Evolutionary conservation across 441 rosid genomes (phyloP), one percentile per base, ranked within the genome.

Genomic region (Gossypium aridum): DNA sequence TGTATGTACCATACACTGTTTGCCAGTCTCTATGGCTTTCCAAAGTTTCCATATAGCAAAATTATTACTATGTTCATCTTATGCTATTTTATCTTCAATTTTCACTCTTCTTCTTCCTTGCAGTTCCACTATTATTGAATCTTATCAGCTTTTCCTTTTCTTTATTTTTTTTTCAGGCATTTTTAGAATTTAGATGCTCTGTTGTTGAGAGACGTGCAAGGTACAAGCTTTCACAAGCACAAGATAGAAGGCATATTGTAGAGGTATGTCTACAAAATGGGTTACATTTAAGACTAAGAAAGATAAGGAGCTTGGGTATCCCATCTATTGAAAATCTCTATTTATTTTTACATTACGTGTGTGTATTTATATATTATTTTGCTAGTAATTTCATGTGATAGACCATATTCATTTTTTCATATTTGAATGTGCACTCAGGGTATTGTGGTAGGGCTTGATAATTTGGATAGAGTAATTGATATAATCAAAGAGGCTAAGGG

Each of bases 151-250:
- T 76, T 47, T 67, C 14, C 4, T 72, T 72, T 57, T 61, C 19
- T 57, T 49, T n/a, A 64, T 23, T 28, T 43, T 59, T 63, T 63
- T 80, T 39, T 57, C 76, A 95, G 99, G 95, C 93, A 56, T 95
- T 95, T 86, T 82, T 95, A 74, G 95, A 95, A 37, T 93, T 95
- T 80, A 87, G 99, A 83, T 95, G 97, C 80, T 87, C 92, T 83
- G 95, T 90, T 72, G 91, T 93, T 20, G 97, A 90, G 85, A 91
- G 99, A 75, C 94, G 99, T 63, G 91, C 95, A 31, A 85, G 79
- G 78, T 90, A 84, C 86, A 95, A 88, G 89, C 96, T 90, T 80
- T 85, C 92, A 26, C 97, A 89, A 65, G 94, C 98, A n/a, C 89
- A 87, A 68, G 88, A 91, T 14, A 92, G 97, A 79, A 88, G 85